A percentile compares a stretch with the other conserved stretches of the same genome.
These are phyloP conservation scores for Botryotinia calthae DNA, from an alignment of 2,329 filamentous ascomycete species.

Conservation along the genomic window DNA sequence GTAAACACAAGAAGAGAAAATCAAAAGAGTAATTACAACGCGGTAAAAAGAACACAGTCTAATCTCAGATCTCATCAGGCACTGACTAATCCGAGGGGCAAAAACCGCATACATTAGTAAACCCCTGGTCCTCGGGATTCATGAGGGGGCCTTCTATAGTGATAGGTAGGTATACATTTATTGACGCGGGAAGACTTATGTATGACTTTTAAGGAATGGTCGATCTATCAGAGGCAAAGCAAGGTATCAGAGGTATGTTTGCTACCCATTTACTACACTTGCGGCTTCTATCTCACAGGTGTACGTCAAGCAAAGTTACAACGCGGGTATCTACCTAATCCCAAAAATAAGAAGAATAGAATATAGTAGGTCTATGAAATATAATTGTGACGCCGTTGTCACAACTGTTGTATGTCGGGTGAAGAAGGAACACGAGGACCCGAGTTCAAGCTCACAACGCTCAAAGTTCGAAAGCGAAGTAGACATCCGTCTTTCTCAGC, in stretches of 20 bases:
- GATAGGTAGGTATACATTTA: accelerated
- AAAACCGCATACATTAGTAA: background rate
- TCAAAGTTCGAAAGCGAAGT: background rate
- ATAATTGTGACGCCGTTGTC: background rate
- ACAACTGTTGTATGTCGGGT: background rate
- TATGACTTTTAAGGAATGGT: background rate
- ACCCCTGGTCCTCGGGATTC: background rate
- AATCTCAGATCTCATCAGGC: background rate
- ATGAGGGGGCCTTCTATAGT: accelerated
- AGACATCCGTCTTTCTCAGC: background rate
- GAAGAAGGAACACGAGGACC: background rate
- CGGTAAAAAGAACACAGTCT: background rate
- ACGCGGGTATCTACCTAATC: background rate
- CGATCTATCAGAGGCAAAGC: background rate
- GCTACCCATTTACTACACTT: background rate
- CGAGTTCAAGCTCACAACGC: background rate
- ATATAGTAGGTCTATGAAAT: background rate
- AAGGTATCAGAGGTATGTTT: background rate
- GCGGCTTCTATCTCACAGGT: background rate
- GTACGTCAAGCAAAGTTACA: background rate
- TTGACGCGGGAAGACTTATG: background rate
- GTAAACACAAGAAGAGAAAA: background rate
- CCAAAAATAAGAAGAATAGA: background rate
- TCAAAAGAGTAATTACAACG: background rate
- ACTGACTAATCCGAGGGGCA: background rate